Base-by-base conservation (phyloP, 2,329 filamentous ascomycete species). In the Colletotrichum truncatum region DNA sequence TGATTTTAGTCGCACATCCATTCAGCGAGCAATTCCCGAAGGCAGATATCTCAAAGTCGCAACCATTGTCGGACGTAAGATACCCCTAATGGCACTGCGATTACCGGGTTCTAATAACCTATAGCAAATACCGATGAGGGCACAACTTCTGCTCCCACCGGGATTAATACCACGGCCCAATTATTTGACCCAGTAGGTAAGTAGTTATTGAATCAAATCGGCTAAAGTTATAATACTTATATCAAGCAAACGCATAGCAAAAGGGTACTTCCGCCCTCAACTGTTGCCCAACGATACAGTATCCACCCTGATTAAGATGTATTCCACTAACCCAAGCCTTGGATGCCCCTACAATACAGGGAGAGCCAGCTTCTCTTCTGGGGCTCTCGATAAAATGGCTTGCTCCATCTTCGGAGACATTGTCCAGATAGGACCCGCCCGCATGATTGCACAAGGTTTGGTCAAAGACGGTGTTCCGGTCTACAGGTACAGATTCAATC, bases 1-100 rank as follows among this genome's bases (percentile, higher is more conserved):
- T 6, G 74, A 80, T 52, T 80, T 80, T 12, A 55, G 6, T 73
- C 83, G 16, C 79, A 78, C 18, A 69, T 66, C 18, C 69, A 80
- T 52, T 78, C 77, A 46, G 85, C 8, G 73, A 81, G 6, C 86
- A 88, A 68, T 77, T 92, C 4, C 75, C 77, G 2, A 73, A 81
- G 6, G 88, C 87, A 48, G 81, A 82, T 16, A 91, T 91, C 67
- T 91, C 59, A 82, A 87, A 51, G 86, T 92, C 0, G 87, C 89
- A 1, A 83, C 91, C 39, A 80, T 92, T 6, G 78, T 84, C 26
- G 90, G 90, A 4, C 84, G 53, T 56, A 45, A 23, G 52, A 45
- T 3, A 25, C 16, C 16, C 11, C 39, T 23, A 9, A 7, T 18
- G 7, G 6, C 39, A 6, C 18, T 32, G 4, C 7, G 30, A 11